Evolutionary conservation across 2,329 filamentous ascomycete genomes (phyloP).

Genomic region (Fusarium decemcellulare): DNA sequence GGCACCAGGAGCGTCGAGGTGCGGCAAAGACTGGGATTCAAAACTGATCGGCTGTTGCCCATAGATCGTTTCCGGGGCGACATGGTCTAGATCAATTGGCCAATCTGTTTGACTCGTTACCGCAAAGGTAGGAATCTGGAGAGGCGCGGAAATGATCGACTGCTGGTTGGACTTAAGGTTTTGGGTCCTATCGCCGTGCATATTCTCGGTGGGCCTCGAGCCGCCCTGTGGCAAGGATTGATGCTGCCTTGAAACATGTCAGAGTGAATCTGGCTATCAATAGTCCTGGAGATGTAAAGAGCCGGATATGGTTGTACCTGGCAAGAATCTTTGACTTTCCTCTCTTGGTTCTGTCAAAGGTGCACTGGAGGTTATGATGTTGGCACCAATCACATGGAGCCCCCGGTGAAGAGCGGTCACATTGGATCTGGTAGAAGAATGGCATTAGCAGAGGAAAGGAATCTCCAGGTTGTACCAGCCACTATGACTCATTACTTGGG

Average conservation of each 20-base stretch:
- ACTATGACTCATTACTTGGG: neutral
- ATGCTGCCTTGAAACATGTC: neutral
- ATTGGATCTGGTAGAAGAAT: neutral
- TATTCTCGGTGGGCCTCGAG: neutral
- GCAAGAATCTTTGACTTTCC: neutral
- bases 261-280: neutral
- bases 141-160: neutral
- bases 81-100: no score
- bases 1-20: neutral
- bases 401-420: neutral
- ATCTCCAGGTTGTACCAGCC: neutral
- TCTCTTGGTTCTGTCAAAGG: neutral
- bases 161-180: neutral
- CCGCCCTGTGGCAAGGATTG: neutral
- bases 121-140: neutral
- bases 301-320: neutral
- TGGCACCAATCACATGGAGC: neutral
- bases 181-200: neutral
- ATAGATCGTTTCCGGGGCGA: no score
- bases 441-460: neutral
- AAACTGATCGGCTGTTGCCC: neutral
- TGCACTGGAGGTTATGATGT: neutral
- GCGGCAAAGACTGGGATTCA: neutral
- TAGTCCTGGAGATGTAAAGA: neutral
- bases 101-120: neutral